A percentile compares a stretch with the other conserved stretches of the same genome.
Conservation (phyloP, 371 early-diverging fungal species). For the Mortierella sp. region DNA sequence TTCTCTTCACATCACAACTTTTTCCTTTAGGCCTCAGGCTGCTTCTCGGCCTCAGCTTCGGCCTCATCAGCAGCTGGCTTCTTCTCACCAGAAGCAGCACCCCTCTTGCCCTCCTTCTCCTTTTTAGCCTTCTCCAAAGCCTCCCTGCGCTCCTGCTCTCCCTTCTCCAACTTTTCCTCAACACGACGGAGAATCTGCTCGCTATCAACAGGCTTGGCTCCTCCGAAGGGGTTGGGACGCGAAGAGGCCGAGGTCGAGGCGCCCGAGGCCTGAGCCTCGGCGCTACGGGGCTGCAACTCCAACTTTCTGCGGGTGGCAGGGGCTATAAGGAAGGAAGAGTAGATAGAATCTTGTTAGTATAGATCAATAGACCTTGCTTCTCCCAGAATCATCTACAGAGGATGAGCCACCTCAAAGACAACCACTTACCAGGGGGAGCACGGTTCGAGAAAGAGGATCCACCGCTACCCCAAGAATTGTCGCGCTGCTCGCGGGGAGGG, state of each 20-base stretch:
- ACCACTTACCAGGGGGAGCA: slow-evolving; percentile 36
- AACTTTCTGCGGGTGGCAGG: slow-evolving; percentile 61
- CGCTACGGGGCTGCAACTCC: slow-evolving; percentile 76
- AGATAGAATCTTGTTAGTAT: background rate
- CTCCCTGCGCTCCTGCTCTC: slow-evolving; percentile 55
- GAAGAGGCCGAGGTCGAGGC: slow-evolving; percentile 23
- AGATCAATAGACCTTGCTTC: too few species aligned
- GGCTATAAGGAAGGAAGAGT: slow-evolving; percentile 5
- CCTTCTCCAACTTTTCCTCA: slow-evolving; percentile 81
- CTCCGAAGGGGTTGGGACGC: slow-evolving; percentile 87
- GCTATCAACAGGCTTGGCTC: slow-evolving; percentile 83
- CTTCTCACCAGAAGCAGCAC: slow-evolving; percentile 23
- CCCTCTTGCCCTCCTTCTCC: slow-evolving; percentile 39
- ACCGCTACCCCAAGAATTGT: slow-evolving; percentile 34
- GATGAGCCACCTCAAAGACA: background rate
- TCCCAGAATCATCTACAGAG: background rate
- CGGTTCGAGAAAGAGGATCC: slow-evolving; percentile 17
- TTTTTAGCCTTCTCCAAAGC: slow-evolving; percentile 42
- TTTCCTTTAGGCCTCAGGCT: slow-evolving; percentile 23
- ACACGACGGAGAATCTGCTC: slow-evolving; percentile 70
- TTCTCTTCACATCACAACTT: background rate
- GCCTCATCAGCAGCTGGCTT: slow-evolving; percentile 15
- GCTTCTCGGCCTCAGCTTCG: slow-evolving; percentile 4
- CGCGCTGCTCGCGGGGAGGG: slow-evolving; percentile 40
- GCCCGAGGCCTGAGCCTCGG: slow-evolving; percentile 49